Percentiles rank a stretch among this genome's conserved stretches.
phyloP scores from a whole-genome alignment of 2,329 filamentous ascomycete genomes.

The Aspergillus tubingensis region DNA sequence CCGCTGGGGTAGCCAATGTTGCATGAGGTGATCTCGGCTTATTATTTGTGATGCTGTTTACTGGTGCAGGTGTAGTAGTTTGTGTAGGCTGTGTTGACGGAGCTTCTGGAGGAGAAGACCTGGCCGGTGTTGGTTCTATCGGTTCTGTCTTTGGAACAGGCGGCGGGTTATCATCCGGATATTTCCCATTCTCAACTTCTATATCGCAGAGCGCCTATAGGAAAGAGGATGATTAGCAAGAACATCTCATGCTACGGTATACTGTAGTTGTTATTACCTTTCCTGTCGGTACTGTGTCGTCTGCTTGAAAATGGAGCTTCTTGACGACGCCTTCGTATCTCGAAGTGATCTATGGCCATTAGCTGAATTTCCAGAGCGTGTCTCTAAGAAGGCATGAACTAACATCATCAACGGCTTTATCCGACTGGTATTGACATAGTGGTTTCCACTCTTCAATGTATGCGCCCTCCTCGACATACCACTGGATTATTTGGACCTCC shows the following conservation, averaged over 20 bases:
- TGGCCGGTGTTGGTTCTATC: conserved; percentile 28
- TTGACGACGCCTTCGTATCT: conserved; percentile 94
- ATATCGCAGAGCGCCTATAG: conserved; percentile 83
- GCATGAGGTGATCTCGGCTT: conserved; percentile 61
- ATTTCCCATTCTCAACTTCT: conserved; percentile 79
- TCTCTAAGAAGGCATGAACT: conserved; percentile 18
- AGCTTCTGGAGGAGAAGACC: conserved; percentile 16
- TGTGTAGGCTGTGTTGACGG: conserved; percentile 22
- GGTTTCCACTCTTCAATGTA: conserved; percentile 97
- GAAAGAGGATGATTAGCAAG: conserved; percentile 9
- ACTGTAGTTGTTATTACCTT: conserved; percentile 49
- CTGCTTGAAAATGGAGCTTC: conserved; percentile 91
- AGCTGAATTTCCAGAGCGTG: conserved; percentile 5
- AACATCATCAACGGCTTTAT: conserved; percentile 76
- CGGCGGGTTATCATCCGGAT: conserved; percentile 56
- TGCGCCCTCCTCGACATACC: conserved; percentile 96
- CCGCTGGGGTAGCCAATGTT: conserved; percentile 84
- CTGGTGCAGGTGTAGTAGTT: conserved; percentile 8
- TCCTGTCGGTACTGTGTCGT: conserved; percentile 94
- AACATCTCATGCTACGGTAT: too few relatives aligned
- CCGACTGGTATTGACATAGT: conserved; percentile 95
- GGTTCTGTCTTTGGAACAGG: conserved; percentile 30
- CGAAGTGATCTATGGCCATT: conserved; percentile 79
- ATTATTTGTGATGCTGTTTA: conserved; percentile 11
- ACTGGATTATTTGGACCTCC: conserved; percentile 98